Conservation (phyloP, 345 rosid species). For the Eucalyptus regnans region DNA sequence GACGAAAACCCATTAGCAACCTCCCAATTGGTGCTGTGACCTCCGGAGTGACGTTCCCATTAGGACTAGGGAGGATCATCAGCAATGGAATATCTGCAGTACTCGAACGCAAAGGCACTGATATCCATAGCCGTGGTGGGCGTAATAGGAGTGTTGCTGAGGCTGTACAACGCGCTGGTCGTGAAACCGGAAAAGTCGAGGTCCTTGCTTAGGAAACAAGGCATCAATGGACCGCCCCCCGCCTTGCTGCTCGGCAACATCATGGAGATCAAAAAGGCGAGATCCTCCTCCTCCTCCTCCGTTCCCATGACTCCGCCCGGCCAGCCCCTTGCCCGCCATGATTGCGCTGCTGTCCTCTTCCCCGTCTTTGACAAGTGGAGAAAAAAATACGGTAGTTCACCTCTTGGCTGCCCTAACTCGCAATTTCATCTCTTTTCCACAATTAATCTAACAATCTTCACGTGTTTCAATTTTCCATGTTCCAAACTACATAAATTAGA, state of each 20-base stretch:
- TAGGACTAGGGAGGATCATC: background rate
- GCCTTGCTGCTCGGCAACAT: conserved; percentile 23
- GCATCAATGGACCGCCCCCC: conserved; percentile 23
- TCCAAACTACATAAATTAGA: too few relatives aligned
- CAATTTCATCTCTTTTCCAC: background rate
- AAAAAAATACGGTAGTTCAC: conserved; percentile 11
- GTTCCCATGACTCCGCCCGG: background rate
- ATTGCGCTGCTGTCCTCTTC: conserved; percentile 12
- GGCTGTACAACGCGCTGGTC: conserved; percentile 6
- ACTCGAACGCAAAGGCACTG: background rate
- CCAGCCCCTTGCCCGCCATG: conserved; percentile 2
- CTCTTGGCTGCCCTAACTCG: background rate
- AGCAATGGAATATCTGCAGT: background rate
- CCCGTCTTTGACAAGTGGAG: conserved; percentile 22
- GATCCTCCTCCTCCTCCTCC: background rate
- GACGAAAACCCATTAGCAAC: background rate
- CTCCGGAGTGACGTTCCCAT: background rate
- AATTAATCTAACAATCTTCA: too few relatives aligned
- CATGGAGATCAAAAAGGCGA: background rate
- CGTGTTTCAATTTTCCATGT: too few relatives aligned
- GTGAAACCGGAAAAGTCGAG: conserved; percentile 16
- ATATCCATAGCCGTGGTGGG: background rate
- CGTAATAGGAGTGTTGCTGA: background rate
- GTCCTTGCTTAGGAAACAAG: conserved; percentile 13
- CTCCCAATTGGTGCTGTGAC: background rate